Percentiles rank a stretch among this genome's conserved stretches.
These are phyloP conservation scores for Diplocarpon rosae DNA, from an alignment of 2,329 filamentous ascomycete species.

Conservation along the genomic window DNA sequence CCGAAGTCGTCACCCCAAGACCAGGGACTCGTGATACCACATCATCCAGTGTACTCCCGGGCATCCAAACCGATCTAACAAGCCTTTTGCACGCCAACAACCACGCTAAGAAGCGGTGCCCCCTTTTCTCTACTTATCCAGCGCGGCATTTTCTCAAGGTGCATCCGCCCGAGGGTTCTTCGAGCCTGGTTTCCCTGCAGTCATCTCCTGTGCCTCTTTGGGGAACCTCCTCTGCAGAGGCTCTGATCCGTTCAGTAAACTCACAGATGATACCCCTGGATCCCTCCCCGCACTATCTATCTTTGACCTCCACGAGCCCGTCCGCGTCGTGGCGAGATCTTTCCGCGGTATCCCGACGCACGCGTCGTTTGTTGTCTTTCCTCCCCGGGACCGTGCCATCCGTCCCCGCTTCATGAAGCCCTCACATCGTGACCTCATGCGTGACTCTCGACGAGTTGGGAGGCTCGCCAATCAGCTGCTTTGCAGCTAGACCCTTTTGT, in stretches of 20 bases:
- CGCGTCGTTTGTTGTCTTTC: neutral
- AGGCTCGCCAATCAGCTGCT: neutral
- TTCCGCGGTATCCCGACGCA: neutral
- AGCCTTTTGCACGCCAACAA: no score
- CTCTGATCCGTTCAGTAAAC: neutral
- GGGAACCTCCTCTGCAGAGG: neutral
- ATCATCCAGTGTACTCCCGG: no score
- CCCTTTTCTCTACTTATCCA: no score
- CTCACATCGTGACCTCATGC: neutral
- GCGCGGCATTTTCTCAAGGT: neutral
- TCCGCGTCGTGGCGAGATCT: neutral
- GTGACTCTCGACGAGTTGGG: neutral
- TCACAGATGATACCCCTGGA: neutral
- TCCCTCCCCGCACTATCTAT: neutral
- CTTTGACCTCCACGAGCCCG: neutral
- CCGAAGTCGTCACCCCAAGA: no score
- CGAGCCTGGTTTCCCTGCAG: neutral
- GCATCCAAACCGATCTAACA: no score
- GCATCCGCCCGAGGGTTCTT: neutral
- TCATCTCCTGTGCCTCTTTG: neutral
- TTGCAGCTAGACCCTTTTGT: neutral
- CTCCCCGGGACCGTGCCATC: neutral
- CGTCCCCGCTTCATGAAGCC: neutral
- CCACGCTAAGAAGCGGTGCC: no score
- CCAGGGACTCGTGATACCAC: no score